Base-by-base conservation (phyloP, 768 basidiomycete genomes). In the Lanmaoa rubissima region DNA sequence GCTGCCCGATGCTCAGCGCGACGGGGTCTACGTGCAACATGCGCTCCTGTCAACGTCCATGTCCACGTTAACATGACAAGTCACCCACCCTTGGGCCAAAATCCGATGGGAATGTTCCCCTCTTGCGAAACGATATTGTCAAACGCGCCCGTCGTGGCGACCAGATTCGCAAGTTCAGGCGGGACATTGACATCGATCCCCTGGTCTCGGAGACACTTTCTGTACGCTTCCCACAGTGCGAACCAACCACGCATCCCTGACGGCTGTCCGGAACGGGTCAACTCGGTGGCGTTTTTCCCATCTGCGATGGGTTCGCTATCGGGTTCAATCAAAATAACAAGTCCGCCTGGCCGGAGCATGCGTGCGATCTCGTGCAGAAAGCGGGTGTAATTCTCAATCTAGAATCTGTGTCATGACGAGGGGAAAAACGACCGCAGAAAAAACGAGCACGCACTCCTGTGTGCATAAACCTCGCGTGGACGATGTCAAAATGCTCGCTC, bases 391-490 rank as follows among this genome's bases (percentile, higher is more conserved):
- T 87, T 74, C 55, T 75, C 76, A 59, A 89, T 84, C 86, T 88
- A 65, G 58, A 60, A 60, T 63, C 48, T 28, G 32, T 42, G 48
- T 51, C 61, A 53, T 17, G 36, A 46, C 50, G 28, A 26, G 34
- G 21, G 42, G 6, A 55, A 57, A 50, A 52, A 35, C 47, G 36
- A 31, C 51, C 49, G 32, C n/a, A 50, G 21, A 53, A 19, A 39
- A 48, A 46, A 46, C 43, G 14, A 48, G 68, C 35, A 60, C 61
- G 56, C 43, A 70, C 84, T 53, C 87, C 87, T 28, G 79, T 82
- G 63, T 87, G 85, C 66, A 88, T 78, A 36, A 79, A 85, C 51
- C 87, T 82, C 39, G 84, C 86, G 65, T 89, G 87, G 44, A 89
- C 78, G 61, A 89, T 73, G 67, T 89, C 84, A 61, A 88, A 89